A percentile compares a stretch with the other conserved stretches of the same genome.
Conservation (phyloP, 1,284 basidiomycete species). For the Tilletia horrida region DNA sequence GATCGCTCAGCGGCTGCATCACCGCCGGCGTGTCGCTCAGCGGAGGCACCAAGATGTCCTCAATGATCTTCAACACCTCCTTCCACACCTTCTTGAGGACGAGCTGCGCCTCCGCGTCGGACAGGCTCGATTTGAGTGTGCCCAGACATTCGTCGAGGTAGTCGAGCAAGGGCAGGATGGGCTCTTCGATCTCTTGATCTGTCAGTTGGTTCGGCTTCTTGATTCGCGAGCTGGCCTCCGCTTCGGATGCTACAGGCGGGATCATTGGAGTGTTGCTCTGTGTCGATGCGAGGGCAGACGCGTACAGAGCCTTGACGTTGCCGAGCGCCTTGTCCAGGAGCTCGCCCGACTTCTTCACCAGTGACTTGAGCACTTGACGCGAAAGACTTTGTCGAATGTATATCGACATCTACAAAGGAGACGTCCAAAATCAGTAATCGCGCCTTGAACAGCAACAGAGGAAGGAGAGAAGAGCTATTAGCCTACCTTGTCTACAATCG, state of each 20-base stretch:
- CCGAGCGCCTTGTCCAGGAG: constrained; percentile 51
- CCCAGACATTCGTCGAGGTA: constrained; percentile 93
- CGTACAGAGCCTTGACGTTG: constrained; percentile 52
- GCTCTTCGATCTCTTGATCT: constrained; percentile 90
- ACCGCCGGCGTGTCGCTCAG: constrained; percentile 82
- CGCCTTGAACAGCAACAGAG: too few species aligned
- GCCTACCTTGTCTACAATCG: constrained; percentile 85
- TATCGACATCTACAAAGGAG: constrained; percentile 87
- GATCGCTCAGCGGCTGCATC: constrained; percentile 84
- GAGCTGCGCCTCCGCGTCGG: constrained; percentile 67
- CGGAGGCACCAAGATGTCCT: constrained; percentile 84
- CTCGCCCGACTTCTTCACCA: constrained; percentile 50
- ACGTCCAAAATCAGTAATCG: too few species aligned
- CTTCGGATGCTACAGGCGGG: constrained; percentile 46
- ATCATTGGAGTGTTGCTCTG: constrained; percentile 42
- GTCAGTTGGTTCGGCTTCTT: constrained; percentile 65
- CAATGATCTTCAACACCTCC: constrained; percentile 83
- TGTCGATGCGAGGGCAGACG: constrained; percentile 47
- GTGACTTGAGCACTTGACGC: constrained; percentile 63
- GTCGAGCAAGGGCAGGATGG: constrained; percentile 87
- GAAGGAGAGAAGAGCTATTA: background rate
- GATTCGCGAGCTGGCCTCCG: constrained; percentile 13
- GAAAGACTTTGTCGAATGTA: constrained; percentile 88
- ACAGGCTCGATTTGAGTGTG: constrained; percentile 82
- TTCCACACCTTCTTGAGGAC: constrained; percentile 96